Evolutionary conservation across 441 rosid genomes (phyloP).

Genomic region (Pelargonium cotyledonis): DNA sequence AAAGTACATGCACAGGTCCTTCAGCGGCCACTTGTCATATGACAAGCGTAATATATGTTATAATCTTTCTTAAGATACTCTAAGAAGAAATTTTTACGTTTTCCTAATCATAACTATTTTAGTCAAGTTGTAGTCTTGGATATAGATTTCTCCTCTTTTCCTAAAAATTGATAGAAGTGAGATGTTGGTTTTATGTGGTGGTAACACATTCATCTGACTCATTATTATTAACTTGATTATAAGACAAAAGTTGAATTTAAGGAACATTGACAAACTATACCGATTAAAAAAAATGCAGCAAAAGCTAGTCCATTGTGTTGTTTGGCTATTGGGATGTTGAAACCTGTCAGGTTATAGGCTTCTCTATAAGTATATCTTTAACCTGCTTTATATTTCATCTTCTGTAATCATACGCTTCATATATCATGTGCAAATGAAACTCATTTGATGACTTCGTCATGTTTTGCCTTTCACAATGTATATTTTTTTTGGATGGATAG

Average conservation of each 20-base stretch:
- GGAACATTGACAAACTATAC: not conserved
- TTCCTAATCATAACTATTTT: not conserved
- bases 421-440: not conserved
- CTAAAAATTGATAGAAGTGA: not conserved
- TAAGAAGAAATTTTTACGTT: not conserved
- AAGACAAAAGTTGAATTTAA: not conserved
- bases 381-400: not conserved
- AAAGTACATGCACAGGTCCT: too few species aligned
- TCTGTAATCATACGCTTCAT: not conserved
- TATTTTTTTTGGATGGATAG: slow-evolving; percentile 40
- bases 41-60: not conserved
- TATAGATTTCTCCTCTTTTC: not conserved
- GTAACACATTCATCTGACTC: not conserved
- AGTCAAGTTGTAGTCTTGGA: not conserved
- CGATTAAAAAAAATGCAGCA: not conserved
- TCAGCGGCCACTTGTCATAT: too few species aligned
- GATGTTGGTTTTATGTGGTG: not conserved
- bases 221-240: not conserved
- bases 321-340: not conserved
- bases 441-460: slow-evolving; percentile 19
- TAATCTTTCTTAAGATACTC: not conserved
- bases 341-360: slow-evolving; percentile 1
- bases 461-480: slow-evolving; percentile 27
- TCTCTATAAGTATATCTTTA: slow-evolving; percentile 4
- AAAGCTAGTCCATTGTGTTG: not conserved